Base-by-base conservation (phyloP, 2,329 filamentous ascomycete genomes). In the Didymella pinodella region DNA sequence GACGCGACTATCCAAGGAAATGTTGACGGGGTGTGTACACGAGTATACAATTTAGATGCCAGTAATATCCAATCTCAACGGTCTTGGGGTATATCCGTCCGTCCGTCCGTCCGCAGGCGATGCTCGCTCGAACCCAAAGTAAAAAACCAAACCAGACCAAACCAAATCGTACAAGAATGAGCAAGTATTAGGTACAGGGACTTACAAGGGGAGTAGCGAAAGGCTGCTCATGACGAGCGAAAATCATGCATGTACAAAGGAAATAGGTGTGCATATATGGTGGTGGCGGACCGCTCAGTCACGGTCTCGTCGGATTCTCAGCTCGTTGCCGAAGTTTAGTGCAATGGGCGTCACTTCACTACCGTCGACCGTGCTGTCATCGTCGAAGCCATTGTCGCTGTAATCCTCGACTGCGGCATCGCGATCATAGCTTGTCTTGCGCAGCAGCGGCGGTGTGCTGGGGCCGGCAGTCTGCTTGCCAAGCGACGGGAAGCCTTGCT, bases 341-440 rank as follows among this genome's bases (percentile, higher is more conserved):
- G 70, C 74, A 28, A 76, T 65, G 26, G 74, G 74, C 41, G 73
- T 76, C 48, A 74, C 36, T n/a, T 69, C 64, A 2, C 75, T 74
- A 3, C 74, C 75, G 50, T 80, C 81, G 28, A 80, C 75, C 5
- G 79, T 81, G 64, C 81, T 82, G 28, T 80, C 77, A 57, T 85
- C 83, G 58, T 84, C 83, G 38, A 82, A 81, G 20, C 78, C 78
- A 44, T 76, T 76, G 40, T 82, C 77, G 38, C 79, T 80, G 56
- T 81, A 83, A 48, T 75, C 78, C 36, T 79, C 71, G 41, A 79
- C 81, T 65, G 86, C 84, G 0, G 86, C 86, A 66, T 88, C 86
- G 62, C 82, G 81, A 65, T 88, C 86, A 62, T 88, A 88, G 65
- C 79, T 83, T 46, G 81, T 81, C 65, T 81, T 81, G 36, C 83